phyloP scores from a whole-genome alignment of 1,284 basidiomycete genomes.

The Rhodofomes roseus region DNA sequence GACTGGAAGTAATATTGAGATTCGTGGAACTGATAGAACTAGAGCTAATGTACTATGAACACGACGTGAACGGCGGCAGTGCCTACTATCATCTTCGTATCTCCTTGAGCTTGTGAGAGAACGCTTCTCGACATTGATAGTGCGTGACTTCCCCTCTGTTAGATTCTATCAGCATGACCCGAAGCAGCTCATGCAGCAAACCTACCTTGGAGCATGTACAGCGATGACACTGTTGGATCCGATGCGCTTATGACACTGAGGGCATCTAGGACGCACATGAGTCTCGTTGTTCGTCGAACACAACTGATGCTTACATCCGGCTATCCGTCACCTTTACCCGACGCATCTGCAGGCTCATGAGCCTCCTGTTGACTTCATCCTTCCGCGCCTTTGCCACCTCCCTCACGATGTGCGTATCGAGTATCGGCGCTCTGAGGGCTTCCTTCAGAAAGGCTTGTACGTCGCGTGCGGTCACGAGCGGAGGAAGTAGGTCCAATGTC shows the following conservation, averaged over 20 bases:
- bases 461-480: constrained; percentile 78
- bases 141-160: constrained; percentile 89
- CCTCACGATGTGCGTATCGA: constrained; percentile 67
- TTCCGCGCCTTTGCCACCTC: constrained; percentile 67
- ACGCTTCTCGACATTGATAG: constrained; percentile 87
- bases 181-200: background rate
- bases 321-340: constrained; percentile 90
- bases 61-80: background rate
- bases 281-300: background rate
- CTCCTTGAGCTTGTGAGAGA: constrained; percentile 57
- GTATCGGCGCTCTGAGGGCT: constrained; percentile 63
- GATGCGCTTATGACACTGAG: constrained; percentile 92
- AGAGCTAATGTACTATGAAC: background rate
- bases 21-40: no score
- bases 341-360: constrained; percentile 76
- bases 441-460: constrained; percentile 78
- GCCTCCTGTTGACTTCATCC: constrained; percentile 66
- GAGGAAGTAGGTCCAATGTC: constrained; percentile 84
- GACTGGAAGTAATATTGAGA: no score
- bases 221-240: constrained; percentile 89
- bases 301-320: constrained; percentile 63
- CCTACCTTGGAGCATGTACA: constrained; percentile 81
- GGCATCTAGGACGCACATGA: constrained; percentile 54
- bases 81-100: constrained; percentile 11
- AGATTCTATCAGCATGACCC: background rate